Conservation (phyloP, 257 asterid genomes). For the Solanum pinnatisectum region DNA sequence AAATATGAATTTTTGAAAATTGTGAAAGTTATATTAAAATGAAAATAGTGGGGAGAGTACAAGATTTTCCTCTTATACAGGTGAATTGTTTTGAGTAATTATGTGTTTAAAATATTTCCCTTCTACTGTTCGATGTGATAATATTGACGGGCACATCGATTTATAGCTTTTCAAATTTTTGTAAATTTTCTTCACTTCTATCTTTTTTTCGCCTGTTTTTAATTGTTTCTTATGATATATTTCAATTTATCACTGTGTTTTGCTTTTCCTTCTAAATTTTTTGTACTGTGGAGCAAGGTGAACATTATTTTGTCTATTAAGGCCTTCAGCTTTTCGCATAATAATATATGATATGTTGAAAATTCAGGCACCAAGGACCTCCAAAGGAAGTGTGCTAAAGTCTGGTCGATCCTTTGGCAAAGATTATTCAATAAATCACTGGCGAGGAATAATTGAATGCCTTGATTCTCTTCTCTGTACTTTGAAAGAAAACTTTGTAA, state of each 20-base stretch:
- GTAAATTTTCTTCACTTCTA: background rate
- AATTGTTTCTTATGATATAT: background rate
- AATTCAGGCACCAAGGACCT: slow-evolving; percentile 78
- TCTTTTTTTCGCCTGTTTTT: background rate
- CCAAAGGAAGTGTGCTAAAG: slow-evolving; percentile 73
- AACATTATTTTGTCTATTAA: background rate
- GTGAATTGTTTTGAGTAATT: background rate
- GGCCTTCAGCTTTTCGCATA: background rate
- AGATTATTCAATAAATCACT: slow-evolving; percentile 61
- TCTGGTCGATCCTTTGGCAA: slow-evolving; percentile 84
- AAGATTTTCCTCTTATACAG: background rate
- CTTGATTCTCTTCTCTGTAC: slow-evolving; percentile 71
- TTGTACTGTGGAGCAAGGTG: background rate
- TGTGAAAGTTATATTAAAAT: background rate
- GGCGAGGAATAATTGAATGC: slow-evolving; percentile 84
- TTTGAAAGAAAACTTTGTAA: slow-evolving; percentile 88
- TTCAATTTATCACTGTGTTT: background rate
- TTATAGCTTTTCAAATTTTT: background rate
- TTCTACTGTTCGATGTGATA: background rate
- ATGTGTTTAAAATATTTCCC: background rate
- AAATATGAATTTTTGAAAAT: background rate
- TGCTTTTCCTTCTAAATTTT: background rate
- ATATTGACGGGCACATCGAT: background rate
- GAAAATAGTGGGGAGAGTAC: background rate
- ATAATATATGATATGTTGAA: slow-evolving; percentile 1